Percentiles rank a stretch among this genome's conserved stretches.
These are phyloP conservation scores for Podospora fimiseda DNA, from an alignment of 495 filamentous ascomycete genomes.

Conservation along the genomic window DNA sequence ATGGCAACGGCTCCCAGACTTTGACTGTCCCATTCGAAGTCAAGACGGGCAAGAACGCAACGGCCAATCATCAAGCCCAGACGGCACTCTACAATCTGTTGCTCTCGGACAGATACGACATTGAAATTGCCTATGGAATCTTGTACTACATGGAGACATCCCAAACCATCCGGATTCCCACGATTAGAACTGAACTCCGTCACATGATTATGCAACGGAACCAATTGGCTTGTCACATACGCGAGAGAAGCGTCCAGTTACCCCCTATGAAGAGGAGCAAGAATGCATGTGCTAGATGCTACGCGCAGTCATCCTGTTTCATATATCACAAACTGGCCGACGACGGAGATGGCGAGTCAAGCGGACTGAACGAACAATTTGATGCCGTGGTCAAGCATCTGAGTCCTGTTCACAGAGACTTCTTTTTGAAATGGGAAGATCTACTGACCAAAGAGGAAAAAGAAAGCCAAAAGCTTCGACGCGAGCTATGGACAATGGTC, in stretches of 20 bases:
- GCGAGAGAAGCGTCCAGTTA: conserved; percentile 66
- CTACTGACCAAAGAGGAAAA: conserved; percentile 91
- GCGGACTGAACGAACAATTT: conserved; percentile 67
- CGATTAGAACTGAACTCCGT: conserved; percentile 75
- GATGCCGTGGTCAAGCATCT: conserved; percentile 69
- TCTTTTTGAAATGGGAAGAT: conserved; percentile 91
- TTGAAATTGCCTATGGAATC: conserved; percentile 81
- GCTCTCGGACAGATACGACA: conserved; percentile 89
- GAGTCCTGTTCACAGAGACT: conserved; percentile 62
- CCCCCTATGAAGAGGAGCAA: conserved; percentile 79
- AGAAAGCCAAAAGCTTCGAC: conserved; percentile 71
- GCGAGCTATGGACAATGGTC: conserved; percentile 92
- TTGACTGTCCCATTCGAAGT: conserved; percentile 89
- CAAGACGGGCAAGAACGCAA: conserved; percentile 83
- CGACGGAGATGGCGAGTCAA: conserved; percentile 72
- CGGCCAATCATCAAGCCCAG: conserved; percentile 77
- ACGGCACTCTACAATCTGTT: conserved; percentile 91
- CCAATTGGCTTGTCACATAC: conserved; percentile 72
- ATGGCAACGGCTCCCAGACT: conserved; percentile 52
- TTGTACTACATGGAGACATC: conserved; percentile 91
- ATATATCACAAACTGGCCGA: conserved; percentile 92
- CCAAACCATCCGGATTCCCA: conserved; percentile 74
- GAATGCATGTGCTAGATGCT: conserved; percentile 74
- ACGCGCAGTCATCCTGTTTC: conserved; percentile 82
- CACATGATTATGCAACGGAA: conserved; percentile 98